A percentile compares a stretch with the other conserved stretches of the same genome.
phyloP scores from a whole-genome alignment of 2,329 filamentous ascomycete species.

The Aureobasidium melanogenum region DNA sequence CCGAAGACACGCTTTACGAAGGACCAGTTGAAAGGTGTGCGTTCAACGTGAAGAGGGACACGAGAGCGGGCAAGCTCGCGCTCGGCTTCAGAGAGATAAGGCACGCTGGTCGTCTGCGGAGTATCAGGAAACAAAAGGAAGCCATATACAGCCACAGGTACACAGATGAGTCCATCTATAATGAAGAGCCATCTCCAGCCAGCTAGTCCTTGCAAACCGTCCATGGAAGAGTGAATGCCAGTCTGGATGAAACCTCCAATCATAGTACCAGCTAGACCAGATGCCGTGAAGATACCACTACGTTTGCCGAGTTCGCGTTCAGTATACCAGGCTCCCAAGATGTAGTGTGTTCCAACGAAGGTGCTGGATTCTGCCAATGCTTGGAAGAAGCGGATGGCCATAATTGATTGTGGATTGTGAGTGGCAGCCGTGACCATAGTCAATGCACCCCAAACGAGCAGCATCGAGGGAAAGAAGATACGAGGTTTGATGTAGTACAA shows the following conservation, averaged over 20 bases:
- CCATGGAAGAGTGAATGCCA: conserved; percentile 25
- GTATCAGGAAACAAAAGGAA: conserved; percentile 46
- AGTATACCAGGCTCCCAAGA: conserved; percentile 13
- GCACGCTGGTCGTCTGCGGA: conserved; percentile 37
- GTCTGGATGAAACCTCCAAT: conserved; percentile 41
- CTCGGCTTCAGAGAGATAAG: conserved; percentile 34
- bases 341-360: conserved; percentile 27
- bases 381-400: conserved; percentile 48
- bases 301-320: conserved; percentile 27
- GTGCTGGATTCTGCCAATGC: conserved; percentile 37
- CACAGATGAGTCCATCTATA: conserved; percentile 46
- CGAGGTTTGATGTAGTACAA: conserved; percentile 49
- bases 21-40: conserved; percentile 36
- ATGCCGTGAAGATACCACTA: conserved; percentile 45
- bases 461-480: conserved; percentile 47
- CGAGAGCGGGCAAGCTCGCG: conserved; percentile 35
- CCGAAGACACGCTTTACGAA: conserved; percentile 49
- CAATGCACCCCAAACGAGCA: conserved; percentile 48
- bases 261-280: conserved; percentile 42
- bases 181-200: conserved; percentile 53
- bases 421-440: conserved; percentile 51
- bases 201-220: conserved; percentile 37
- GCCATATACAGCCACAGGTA: conserved; percentile 42
- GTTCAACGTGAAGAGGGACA: conserved; percentile 34
- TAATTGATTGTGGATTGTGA: conserved; percentile 45